Evolutionary conservation across 768 basidiomycete species (phyloP).

Genomic region (Boletus reticulatus): DNA sequence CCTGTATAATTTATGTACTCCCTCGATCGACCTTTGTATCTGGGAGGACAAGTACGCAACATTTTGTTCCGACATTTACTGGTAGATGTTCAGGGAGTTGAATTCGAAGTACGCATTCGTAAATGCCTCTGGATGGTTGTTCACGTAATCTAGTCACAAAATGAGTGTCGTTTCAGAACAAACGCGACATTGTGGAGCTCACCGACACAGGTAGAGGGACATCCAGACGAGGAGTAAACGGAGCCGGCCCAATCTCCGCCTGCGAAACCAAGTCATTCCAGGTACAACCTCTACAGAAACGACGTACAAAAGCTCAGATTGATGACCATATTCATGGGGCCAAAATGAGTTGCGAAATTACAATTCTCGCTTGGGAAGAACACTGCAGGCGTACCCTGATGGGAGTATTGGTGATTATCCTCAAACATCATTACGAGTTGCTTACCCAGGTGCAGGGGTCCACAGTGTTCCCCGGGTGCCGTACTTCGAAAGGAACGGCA

Average conservation of each 20-base stretch:
- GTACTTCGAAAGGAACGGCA: slow-evolving; percentile 36
- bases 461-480: slow-evolving; percentile 16
- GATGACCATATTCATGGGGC: slow-evolving; percentile 21
- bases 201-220: slow-evolving; percentile 31
- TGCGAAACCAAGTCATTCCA: not conserved
- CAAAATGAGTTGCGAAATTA: slow-evolving; percentile 15
- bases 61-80: not conserved
- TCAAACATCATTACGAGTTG: not conserved
- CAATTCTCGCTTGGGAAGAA: slow-evolving; percentile 13
- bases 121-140: slow-evolving; percentile 26
- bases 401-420: not conserved
- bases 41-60: too few relatives aligned
- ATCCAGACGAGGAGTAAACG: slow-evolving; percentile 15
- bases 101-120: slow-evolving; percentile 23
- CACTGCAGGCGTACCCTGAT: slow-evolving; percentile 15
- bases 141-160: slow-evolving; percentile 46
- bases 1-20: too few relatives aligned
- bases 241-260: slow-evolving; percentile 32
- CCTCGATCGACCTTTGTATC: too few relatives aligned
- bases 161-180: slow-evolving; percentile 25
- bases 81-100: slow-evolving; percentile 23
- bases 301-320: slow-evolving; percentile 21
- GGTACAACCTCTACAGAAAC: not conserved
- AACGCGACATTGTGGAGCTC: not conserved
- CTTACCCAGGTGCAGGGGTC: slow-evolving; percentile 27